A percentile compares a stretch with the other conserved stretches of the same genome.
phyloP scores from a whole-genome alignment of 169 alveolate species.

The Babesia sp. region DNA sequence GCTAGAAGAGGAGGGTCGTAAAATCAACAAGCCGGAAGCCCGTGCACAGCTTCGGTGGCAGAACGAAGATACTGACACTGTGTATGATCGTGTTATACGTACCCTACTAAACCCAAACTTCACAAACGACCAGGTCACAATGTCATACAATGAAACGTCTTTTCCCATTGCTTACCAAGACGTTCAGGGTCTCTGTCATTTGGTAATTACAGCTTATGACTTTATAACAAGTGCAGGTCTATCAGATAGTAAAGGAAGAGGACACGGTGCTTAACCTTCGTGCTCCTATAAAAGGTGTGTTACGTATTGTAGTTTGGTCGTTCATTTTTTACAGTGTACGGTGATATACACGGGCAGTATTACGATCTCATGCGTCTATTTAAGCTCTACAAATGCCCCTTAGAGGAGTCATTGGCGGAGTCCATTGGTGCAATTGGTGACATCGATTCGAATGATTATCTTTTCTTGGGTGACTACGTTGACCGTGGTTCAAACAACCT shows the following conservation, averaged over 20 bases:
- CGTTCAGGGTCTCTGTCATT: slow-evolving; percentile 71
- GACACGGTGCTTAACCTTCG: slow-evolving; percentile 95
- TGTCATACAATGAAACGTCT: slow-evolving; percentile 66
- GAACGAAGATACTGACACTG: slow-evolving; percentile 70
- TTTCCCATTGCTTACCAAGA: slow-evolving; percentile 80
- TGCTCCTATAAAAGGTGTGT: slow-evolving; percentile 90
- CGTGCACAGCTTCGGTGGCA: slow-evolving; percentile 71
- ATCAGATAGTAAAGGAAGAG: slow-evolving; percentile 86
- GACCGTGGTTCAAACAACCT: slow-evolving; percentile 95
- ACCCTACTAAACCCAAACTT: slow-evolving; percentile 71
- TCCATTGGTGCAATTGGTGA: slow-evolving; percentile 89
- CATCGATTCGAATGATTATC: slow-evolving; percentile 95
- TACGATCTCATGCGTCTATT: slow-evolving; percentile 96
- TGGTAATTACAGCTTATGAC: background rate
- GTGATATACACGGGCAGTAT: slow-evolving; percentile 99
- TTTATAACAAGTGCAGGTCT: slow-evolving; percentile 3
- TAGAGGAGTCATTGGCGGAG: slow-evolving; percentile 83
- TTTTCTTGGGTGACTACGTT: slow-evolving; percentile 98
- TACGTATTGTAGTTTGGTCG: background rate
- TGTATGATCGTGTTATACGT: slow-evolving; percentile 73
- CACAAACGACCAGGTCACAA: slow-evolving; percentile 52
- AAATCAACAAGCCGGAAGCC: slow-evolving; percentile 80
- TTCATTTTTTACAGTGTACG: slow-evolving; percentile 82
- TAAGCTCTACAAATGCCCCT: slow-evolving; percentile 83
- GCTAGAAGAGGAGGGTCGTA: slow-evolving; percentile 88